Evolutionary conservation across 148 eudicot species (phyloP).

Genomic region (Diospyros lotus): DNA sequence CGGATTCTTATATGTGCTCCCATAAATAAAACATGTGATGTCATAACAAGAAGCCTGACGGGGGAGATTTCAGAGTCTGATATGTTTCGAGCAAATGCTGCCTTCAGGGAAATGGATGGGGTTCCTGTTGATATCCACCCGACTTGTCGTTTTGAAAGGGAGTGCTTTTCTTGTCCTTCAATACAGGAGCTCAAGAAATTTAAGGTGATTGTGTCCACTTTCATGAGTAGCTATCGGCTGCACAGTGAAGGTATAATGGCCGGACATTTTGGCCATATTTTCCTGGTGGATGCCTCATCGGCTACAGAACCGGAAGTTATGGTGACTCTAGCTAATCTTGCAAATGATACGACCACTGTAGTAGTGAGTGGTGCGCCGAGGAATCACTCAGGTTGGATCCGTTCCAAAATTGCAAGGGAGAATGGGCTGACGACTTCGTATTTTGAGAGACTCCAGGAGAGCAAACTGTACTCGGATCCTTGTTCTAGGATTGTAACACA

Average conservation of each 20-base stretch:
- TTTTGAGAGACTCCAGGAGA: slow-evolving; percentile 22
- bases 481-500: slow-evolving; percentile 4
- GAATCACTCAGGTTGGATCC: slow-evolving; percentile 23
- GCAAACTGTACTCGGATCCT: slow-evolving; percentile 3
- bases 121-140: slow-evolving; percentile 24
- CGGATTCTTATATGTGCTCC: slow-evolving; percentile 21
- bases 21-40: slow-evolving; percentile 16
- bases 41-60: slow-evolving; percentile 9
- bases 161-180: slow-evolving; percentile 22
- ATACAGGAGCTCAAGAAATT: slow-evolving; percentile 15
- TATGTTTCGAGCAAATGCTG: slow-evolving; percentile 31
- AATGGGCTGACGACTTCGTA: slow-evolving; percentile 18
- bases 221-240: slow-evolving; percentile 24
- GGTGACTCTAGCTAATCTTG: slow-evolving; percentile 24
- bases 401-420: slow-evolving; percentile 19
- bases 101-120: slow-evolving; percentile 25
- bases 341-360: slow-evolving; percentile 15
- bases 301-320: slow-evolving; percentile 19
- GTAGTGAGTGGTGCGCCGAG: slow-evolving; percentile 16
- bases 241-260: slow-evolving; percentile 17
- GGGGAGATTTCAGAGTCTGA: slow-evolving; percentile 9
- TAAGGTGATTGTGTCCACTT: slow-evolving; percentile 24
- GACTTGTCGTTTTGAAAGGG: slow-evolving; percentile 11
- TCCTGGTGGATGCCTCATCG: slow-evolving; percentile 26
- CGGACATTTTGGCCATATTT: slow-evolving; percentile 30